Evolutionary conservation across 179 eudicot species (phyloP).

Genomic region (Camellia oleifera): DNA sequence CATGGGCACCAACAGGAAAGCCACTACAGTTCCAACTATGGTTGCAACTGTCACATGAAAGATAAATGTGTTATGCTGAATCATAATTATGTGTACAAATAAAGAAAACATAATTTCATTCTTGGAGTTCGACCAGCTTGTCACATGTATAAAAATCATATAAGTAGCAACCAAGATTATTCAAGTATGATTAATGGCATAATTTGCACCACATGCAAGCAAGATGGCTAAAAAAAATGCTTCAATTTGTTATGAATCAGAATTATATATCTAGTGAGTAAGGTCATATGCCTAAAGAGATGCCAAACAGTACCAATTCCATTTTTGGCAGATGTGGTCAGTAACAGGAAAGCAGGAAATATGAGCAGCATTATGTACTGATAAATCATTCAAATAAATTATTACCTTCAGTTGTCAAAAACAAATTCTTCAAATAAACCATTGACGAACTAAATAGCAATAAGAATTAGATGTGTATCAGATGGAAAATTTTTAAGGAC

Average conservation of each 20-base stretch:
- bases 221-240: neutral
- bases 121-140: neutral
- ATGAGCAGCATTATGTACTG: neutral
- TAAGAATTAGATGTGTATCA: neutral
- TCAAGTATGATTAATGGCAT: neutral
- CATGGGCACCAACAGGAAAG: slow-evolving; percentile 81
- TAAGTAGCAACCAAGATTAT: neutral
- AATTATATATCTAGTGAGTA: neutral
- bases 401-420: too few relatives aligned
- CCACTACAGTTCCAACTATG: slow-evolving; percentile 64
- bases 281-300: neutral
- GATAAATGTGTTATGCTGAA: neutral
- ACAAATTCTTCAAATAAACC: neutral
- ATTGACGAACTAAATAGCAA: neutral
- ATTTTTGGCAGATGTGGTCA: neutral
- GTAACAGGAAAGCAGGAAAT: neutral
- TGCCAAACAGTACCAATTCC: neutral
- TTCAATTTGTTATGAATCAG: neutral
- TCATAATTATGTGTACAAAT: neutral
- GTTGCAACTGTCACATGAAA: slow-evolving; percentile 58
- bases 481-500: neutral
- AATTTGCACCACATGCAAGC: neutral
- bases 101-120: neutral
- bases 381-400: neutral
- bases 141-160: neutral